These are phyloP conservation scores for Rhizophagus sp. DNA, from an alignment of 192 early-diverging fungal species.

Conservation along the genomic window DNA sequence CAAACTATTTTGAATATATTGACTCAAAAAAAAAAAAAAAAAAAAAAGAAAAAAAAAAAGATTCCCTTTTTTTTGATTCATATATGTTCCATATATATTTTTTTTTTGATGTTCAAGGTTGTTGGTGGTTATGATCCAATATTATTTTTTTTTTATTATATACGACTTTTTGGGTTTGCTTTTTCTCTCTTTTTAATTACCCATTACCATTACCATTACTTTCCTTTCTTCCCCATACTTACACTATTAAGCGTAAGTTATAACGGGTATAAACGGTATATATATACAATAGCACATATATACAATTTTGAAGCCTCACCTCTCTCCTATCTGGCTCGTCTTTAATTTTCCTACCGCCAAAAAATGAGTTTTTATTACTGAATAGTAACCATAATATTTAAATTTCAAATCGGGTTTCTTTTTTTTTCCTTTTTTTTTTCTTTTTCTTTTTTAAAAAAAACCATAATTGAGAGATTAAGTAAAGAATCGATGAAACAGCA, in stretches of 20 bases:
- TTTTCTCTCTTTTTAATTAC: neutral
- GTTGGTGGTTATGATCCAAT: neutral
- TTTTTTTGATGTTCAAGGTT: neutral
- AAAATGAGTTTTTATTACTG: neutral
- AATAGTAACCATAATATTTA: neutral
- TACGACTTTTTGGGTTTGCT: neutral
- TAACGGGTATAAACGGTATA: neutral
- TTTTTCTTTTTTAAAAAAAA: too few relatives aligned
- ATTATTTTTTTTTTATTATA: neutral
- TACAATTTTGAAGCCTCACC: neutral
- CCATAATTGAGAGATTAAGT: too few relatives aligned
- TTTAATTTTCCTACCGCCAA: neutral
- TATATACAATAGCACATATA: neutral
- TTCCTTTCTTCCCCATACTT: neutral
- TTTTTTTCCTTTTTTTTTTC: neutral
- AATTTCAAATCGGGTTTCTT: neutral
- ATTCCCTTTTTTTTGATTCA: neutral
- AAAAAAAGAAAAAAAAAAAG: too few relatives aligned
- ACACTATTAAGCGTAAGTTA: neutral
- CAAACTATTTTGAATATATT: neutral
- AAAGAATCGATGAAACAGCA: too few relatives aligned
- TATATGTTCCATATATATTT: too few relatives aligned
- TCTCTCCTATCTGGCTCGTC: too few relatives aligned
- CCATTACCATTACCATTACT: neutral
- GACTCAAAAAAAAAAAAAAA: neutral